Evolutionary conservation across 352 stramenopile genomes (phyloP), one percentile per base, ranked within the genome.

Genomic region (Phytophthora fragariaefolia): DNA sequence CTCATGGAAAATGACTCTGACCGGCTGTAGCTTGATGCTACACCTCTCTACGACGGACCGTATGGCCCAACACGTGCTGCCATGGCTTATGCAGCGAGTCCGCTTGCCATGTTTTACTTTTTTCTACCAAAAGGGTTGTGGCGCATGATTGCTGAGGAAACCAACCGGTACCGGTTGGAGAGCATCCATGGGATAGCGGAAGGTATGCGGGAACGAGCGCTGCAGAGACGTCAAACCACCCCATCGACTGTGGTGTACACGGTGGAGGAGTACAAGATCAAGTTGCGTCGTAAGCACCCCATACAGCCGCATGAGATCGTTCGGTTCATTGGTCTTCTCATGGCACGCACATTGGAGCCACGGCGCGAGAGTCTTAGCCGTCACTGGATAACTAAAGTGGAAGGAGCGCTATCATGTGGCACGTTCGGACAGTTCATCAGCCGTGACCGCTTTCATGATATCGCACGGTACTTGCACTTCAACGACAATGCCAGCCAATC

Each of bases 71-170:
- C 54, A n/a, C 20, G 18, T 36, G 42, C 54, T 28, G 54, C 42
- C 4, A 18, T 62, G 1, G 42, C 54, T 1, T 54, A 62, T 7
- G 42, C 42, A 6, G 27, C 34, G 3, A 62, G 20, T 10, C 42
- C 42, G 1, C 42, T 62, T 1, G 42, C 54, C 1, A 47, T 47
- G 12, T 62, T 62, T 10, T 53, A 53, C 28, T 62, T 53, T 20
- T 53, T 62, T 22, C 22, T 62, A 1, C 54, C 42, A 4, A 62
- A 46, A 20, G 54, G 53, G 15, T 15, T 47, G 9, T 62, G 54
- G 54, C 54, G 54, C 0, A 53, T 26, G 20, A 53, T 42, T 42
- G 34, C 34, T 2, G 1, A 42, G n/a, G 13, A 42, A 42, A 42
- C 34, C 12, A 42, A 18, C 0, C 15, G n/a, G 12, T 42, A 42